Evolutionary conservation across 2,329 filamentous ascomycete genomes (phyloP), one percentile per base, ranked within the genome.

Genomic region (Hypoxylon sp.): DNA sequence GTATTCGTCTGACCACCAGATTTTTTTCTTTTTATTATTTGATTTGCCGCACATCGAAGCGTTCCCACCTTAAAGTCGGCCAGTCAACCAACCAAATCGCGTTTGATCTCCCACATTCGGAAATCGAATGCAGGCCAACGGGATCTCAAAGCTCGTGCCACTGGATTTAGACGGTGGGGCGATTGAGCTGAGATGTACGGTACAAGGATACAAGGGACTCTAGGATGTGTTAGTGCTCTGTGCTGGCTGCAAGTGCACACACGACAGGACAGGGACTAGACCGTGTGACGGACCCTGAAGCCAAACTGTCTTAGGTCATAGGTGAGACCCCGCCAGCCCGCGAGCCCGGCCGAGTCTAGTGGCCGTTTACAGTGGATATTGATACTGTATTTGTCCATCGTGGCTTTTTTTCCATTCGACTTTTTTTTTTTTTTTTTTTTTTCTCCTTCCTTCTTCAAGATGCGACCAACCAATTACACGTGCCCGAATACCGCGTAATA

Each of bases 101-200:
- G 19, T 37, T 13, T 49, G 13, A 9, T 26, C 32, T 56, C 55
- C 57, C 48, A 38, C 51, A 49, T 60, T 57, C 47, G 57, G 57
- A 58, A 60, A 51, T 48, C 46, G 19, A 46, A 32, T 57, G 54
- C 48, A 60, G 43, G 40, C 47, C 32, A 51, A 40, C 51, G 55
- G 57, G 48, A 55, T 55, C 55, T 57, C 41, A 55, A 53, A 29
- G 45, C 31, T 45, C 50, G 55, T 47, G 21, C 36, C 35, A 40
- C 51, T 36, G 30, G 37, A 51, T 55, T 51, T 55, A 45, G 51
- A 17, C 23, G 29, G 51, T 40, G 55, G 55, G 51, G 55, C 55
- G 51, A 55, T 55, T 52, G 35, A 55, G 55, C 51, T 58, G 55
- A 55, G 43, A 50, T 47, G 34, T 31, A 15, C 21, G n/a, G 30